These are phyloP conservation scores for Brachypodium distachyon DNA, from an alignment of 202 grass and related monocot species.

Conservation along the genomic window DNA sequence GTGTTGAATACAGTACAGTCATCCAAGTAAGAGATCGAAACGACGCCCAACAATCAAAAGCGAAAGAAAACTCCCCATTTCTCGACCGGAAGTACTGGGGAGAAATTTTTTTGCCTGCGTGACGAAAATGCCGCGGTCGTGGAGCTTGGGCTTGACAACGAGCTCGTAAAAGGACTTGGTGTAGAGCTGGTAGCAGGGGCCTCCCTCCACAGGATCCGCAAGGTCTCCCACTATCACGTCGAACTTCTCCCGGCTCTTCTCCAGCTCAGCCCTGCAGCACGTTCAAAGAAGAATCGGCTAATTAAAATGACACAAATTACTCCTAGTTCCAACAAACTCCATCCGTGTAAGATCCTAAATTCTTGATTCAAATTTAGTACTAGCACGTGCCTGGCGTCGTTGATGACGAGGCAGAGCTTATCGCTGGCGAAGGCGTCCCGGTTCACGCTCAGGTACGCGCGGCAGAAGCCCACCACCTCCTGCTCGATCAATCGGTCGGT, in stretches of 20 bases:
- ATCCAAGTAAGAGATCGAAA: too few relatives aligned
- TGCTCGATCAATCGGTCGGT: too few relatives aligned
- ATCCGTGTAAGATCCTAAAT: too few relatives aligned
- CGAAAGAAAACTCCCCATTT: too few relatives aligned
- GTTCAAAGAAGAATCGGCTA: too few relatives aligned
- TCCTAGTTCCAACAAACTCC: too few relatives aligned
- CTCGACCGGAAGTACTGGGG: background rate
- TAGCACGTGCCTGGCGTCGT: conserved; percentile 42
- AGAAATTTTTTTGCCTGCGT: conserved; percentile 43
- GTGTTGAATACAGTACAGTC: too few relatives aligned
- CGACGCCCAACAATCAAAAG: too few relatives aligned
- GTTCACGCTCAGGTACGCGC: conserved; percentile 39
- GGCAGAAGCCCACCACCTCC: conserved; percentile 81
- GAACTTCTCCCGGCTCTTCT: conserved; percentile 50
- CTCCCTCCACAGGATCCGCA: conserved; percentile 60
- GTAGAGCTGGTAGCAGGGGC: conserved; percentile 81
- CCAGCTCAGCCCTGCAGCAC: conserved; percentile 53
- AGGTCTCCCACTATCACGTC: conserved; percentile 73
- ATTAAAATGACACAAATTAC: too few relatives aligned
- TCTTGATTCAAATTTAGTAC: background rate
- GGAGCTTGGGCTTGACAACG: conserved; percentile 55
- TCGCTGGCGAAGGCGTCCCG: conserved; percentile 37
- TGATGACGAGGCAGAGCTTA: conserved; percentile 58
- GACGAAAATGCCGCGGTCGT: conserved; percentile 52
- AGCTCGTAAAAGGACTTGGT: conserved; percentile 69